Evolutionary conservation across 2,329 filamentous ascomycete species (phyloP), one percentile per base, ranked within the genome.

Genomic region (Colletotrichum sojae): DNA sequence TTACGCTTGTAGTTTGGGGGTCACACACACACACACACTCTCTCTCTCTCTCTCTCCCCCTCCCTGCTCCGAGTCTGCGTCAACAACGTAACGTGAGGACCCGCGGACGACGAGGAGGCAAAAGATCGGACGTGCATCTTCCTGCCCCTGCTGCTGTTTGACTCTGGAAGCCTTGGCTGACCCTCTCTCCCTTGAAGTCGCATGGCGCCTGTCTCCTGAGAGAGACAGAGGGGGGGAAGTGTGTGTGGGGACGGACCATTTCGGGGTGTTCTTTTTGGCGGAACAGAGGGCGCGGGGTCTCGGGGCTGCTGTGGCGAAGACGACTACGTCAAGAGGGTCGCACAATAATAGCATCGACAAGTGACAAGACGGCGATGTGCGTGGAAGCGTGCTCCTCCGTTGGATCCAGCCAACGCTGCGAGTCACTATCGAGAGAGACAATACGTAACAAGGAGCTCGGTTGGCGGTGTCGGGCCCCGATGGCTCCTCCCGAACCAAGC

Each of bases 241-340:
- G 54, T 49, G 61, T 45, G 61, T 46, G 49, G 55, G 55, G 25
- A 56, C 60, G 60, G 51, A 58, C 48, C 43, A 61, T 46, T 48
- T 62, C 22, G 20, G 40, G 49, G 55, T 31, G 43, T 20, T 12
- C 10, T 48, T 6, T 60, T 48, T 54, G 40, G 51, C 22, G 48
- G 49, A 48, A 15, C 55, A 25, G 43, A 36, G 59, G 62, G 55
- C 66, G 55, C 55, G 62, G 55, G 62, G n/a, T 22, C 20, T 49
- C 54, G 45, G 56, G 55, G 22, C 22, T 25, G 22, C 43, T 57
- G 66, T 69, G 66, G 66, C 61, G 49, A 69, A 54, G 22, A 65
- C 39, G 31, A 60, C 66, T 59, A 66, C 66, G 66, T 69, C 62
- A 69, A 66, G 66, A 60, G 15, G 66, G 61, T 60, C 60, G 45